Conservation (phyloP, 202 grass and related monocot genomes). For the Schoenoplectus triqueter region DNA sequence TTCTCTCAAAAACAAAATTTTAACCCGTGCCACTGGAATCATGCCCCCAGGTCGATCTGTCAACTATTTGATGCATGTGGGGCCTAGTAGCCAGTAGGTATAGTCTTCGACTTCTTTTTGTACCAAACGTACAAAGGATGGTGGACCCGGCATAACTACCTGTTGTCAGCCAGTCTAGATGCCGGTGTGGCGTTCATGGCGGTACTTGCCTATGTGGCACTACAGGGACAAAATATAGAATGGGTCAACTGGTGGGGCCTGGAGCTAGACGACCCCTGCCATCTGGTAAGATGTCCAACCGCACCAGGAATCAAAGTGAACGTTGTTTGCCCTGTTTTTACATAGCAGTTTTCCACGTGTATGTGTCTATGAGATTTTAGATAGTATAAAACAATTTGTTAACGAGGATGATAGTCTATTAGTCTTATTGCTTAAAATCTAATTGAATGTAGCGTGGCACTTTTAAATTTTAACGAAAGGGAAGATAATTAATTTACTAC, state of each 20-base stretch:
- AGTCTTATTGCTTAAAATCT: neutral
- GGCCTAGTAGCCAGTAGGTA: slow-evolving; percentile 55
- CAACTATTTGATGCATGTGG: slow-evolving; percentile 70
- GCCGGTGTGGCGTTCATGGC: slow-evolving; percentile 80
- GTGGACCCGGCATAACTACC: slow-evolving; percentile 81
- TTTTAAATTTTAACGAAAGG: no score
- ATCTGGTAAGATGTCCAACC: slow-evolving; percentile 58
- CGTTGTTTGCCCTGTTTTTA: slow-evolving; percentile 27
- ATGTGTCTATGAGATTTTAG: slow-evolving; percentile 20
- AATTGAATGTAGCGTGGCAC: neutral
- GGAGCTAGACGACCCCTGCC: slow-evolving; percentile 69
- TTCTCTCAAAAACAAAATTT: neutral
- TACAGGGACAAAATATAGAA: slow-evolving; percentile 56
- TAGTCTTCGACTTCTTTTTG: slow-evolving; percentile 59
- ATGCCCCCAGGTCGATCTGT: slow-evolving; percentile 69
- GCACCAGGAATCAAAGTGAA: slow-evolving; percentile 50
- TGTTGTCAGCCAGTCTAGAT: slow-evolving; percentile 60
- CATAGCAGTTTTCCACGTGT: neutral
- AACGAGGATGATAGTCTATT: slow-evolving; percentile 6
- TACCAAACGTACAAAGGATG: slow-evolving; percentile 58
- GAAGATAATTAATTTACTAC: no score
- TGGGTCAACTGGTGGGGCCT: slow-evolving; percentile 68
- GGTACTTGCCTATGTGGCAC: slow-evolving; percentile 51
- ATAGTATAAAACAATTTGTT: slow-evolving; percentile 3
- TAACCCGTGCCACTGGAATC: slow-evolving; percentile 45